phyloP scores from a whole-genome alignment of 164 flowering plant species.

The Magnolia sinica region DNA sequence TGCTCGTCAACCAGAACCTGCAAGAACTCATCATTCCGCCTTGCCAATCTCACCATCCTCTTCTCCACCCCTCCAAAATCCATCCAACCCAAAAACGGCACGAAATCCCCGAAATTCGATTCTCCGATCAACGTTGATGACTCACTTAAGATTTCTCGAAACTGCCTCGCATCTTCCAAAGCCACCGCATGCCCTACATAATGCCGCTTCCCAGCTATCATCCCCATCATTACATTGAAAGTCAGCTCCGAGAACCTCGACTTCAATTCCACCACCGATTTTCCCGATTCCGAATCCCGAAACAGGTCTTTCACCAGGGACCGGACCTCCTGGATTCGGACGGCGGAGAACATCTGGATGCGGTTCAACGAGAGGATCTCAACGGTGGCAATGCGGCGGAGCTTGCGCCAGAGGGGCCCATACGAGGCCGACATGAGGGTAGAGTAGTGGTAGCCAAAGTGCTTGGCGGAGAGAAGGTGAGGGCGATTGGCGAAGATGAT shows the following conservation, averaged over 20 bases:
- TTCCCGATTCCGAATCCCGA: background rate
- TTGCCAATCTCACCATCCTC: slow-evolving; percentile 4
- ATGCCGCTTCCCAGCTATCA: slow-evolving; percentile 20
- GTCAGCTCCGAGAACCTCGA: slow-evolving; percentile 11
- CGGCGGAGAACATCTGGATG: slow-evolving; percentile 10
- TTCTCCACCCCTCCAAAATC: slow-evolving; percentile 19
- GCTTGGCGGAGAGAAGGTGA: slow-evolving; percentile 18
- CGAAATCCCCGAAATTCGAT: slow-evolving; percentile 19
- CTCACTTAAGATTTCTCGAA: slow-evolving; percentile 10
- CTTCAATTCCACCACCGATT: slow-evolving; percentile 1
- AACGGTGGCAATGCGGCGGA: too few species aligned
- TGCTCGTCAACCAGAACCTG: slow-evolving; percentile 21
- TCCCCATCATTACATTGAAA: slow-evolving; percentile 20
- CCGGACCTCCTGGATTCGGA: slow-evolving; percentile 24
- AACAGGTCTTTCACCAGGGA: slow-evolving; percentile 6
- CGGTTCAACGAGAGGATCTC: slow-evolving; percentile 1
- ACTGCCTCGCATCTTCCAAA: slow-evolving; percentile 16
- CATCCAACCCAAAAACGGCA: slow-evolving; percentile 27
- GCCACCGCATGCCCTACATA: slow-evolving; percentile 15
- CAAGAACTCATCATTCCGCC: slow-evolving; percentile 16
- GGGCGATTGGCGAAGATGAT: slow-evolving; percentile 35
- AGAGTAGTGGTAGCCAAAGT: slow-evolving; percentile 23
- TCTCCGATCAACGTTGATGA: background rate
- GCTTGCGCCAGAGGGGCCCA: slow-evolving; percentile 8
- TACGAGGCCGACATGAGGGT: slow-evolving; percentile 24